Evolutionary conservation across 2,329 filamentous ascomycete species (phyloP).

Genomic region (Penicillium aurantiogriseum): DNA sequence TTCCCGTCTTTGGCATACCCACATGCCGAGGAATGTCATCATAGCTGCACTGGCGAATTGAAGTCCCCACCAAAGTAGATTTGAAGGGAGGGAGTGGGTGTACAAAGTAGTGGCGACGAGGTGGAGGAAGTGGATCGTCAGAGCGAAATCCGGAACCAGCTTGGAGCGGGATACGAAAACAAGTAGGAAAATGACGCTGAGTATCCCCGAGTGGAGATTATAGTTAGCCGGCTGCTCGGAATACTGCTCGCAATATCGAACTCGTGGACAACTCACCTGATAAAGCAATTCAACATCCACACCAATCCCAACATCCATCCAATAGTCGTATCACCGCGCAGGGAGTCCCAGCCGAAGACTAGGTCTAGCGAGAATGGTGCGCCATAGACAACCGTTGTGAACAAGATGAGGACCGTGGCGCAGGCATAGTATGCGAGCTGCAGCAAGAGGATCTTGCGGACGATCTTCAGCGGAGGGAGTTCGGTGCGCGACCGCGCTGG

Average conservation of each 20-base stretch:
- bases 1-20: slow-evolving; percentile 89
- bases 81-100: slow-evolving; percentile 69
- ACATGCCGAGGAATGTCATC: slow-evolving; percentile 74
- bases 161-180: slow-evolving; percentile 84
- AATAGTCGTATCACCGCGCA: slow-evolving; percentile 66
- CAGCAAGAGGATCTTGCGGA: slow-evolving; percentile 64
- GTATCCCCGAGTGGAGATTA: not conserved
- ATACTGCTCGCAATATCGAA: not conserved
- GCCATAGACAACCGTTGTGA: slow-evolving; percentile 66
- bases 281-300: slow-evolving; percentile 64
- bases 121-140: slow-evolving; percentile 83
- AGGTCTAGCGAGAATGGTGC: slow-evolving; percentile 58
- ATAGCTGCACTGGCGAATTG: slow-evolving; percentile 60
- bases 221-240: not conserved
- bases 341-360: slow-evolving; percentile 61
- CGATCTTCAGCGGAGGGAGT: slow-evolving; percentile 65
- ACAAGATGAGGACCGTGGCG: slow-evolving; percentile 62
- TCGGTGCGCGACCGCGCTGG: slow-evolving; percentile 65
- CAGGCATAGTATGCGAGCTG: slow-evolving; percentile 64
- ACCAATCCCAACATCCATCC: slow-evolving; percentile 68
- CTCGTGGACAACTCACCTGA: slow-evolving; percentile 54
- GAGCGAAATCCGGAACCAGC: slow-evolving; percentile 88
- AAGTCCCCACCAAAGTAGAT: slow-evolving; percentile 82
- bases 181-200: slow-evolving; percentile 78
- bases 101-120: slow-evolving; percentile 76